Evolutionary conservation across 371 early-diverging fungal species (phyloP), one percentile per base, ranked within the genome.

Genomic region (Mortierella sp.): DNA sequence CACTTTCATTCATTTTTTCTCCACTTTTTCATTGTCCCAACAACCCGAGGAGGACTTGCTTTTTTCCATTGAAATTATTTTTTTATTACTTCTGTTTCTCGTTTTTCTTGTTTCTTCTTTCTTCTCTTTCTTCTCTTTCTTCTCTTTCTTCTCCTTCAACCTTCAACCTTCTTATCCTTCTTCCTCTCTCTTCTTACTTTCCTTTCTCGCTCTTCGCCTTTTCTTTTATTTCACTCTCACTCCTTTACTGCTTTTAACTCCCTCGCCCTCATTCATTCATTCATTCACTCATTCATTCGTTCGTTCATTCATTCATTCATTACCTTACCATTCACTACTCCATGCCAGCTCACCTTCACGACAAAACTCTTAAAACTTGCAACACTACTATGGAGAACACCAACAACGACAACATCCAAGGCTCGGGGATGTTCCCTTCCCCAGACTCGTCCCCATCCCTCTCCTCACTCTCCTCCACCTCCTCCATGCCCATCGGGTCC

Each of bases 361-460:
- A 29, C 55, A 11, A 22, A 7, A 61, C 39, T n/a, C n/a, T n/a
- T n/a, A n/a, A 22, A 19, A 3, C 61, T 16, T n/a, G n/a, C n/a
- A n/a, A n/a, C n/a, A n/a, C n/a, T n/a, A n/a, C 65, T 24, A 65
- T 43, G 65, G 43, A 61, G 22, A 61, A 22, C 19, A 58, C 16
- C 22, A 22, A 58, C 16, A 61, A 37, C 37, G 37, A 7, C 61
- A 34, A 61, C 37, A 53, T 14, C 29, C 37, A 65, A 41, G 43
- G 29, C 65, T 43, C 40, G 43, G 65, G 44, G 41, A 61, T 61
- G 61, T 29, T 64, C 63, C 70, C 58, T 16, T 22, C 31, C 50
- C 22, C 41, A n/a, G 52, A 4, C 37, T 24, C 40, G 24, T 68
- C 66, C 29, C 70, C 73, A 7, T 31, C 63, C 0, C 45, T 55